phyloP scores from a whole-genome alignment of 148 eudicot species.

The Chenopodium formosanum region DNA sequence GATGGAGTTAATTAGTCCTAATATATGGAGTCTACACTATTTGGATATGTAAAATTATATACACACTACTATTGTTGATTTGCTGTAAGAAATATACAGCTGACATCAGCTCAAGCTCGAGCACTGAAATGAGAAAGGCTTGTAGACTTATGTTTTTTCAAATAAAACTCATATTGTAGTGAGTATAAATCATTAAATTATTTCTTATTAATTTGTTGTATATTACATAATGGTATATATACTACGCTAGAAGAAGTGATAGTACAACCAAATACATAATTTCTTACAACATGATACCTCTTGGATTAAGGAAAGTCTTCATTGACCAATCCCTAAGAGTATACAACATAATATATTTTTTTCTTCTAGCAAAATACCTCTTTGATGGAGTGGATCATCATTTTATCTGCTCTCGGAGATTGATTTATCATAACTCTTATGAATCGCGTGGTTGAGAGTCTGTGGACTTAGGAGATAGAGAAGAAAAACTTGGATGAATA shows the following conservation, averaged over 20 bases:
- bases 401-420: not conserved
- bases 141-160: too few relatives aligned
- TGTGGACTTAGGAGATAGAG: slow-evolving; percentile 40
- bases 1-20: too few relatives aligned
- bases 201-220: not conserved
- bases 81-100: too few relatives aligned
- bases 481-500: slow-evolving; percentile 1
- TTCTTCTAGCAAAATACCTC: not conserved
- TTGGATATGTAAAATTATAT: too few relatives aligned
- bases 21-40: too few relatives aligned
- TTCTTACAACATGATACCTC: not conserved
- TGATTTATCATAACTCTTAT: not conserved
- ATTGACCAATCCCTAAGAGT: not conserved
- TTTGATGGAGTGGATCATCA: not conserved
- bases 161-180: not conserved
- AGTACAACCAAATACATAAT: not conserved
- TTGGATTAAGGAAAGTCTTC: not conserved
- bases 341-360: too few relatives aligned
- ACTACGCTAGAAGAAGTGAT: not conserved
- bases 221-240: not conserved
- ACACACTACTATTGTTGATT: too few relatives aligned
- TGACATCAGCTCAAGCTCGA: too few relatives aligned
- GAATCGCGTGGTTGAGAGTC: slow-evolving; percentile 20
- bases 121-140: too few relatives aligned
- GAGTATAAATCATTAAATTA: too few relatives aligned